These are phyloP conservation scores for Nicotiana noctiflora DNA, from an alignment of 257 asterid species.

Conservation along the genomic window DNA sequence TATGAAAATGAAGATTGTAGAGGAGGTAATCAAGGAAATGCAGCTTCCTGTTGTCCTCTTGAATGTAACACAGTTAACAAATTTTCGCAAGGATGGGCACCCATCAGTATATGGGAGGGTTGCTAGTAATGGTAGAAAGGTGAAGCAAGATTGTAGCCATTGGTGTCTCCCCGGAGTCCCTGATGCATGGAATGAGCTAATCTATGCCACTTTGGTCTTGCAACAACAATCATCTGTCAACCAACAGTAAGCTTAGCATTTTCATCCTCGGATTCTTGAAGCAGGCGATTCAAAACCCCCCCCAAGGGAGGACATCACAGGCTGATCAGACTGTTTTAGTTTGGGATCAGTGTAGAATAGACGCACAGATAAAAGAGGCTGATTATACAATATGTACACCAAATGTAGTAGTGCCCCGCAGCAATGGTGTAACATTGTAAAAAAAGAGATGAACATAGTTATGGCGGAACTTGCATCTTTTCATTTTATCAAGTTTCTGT, in stretches of 20 bases:
- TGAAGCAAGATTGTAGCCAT: constrained; percentile 93
- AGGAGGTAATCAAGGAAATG: constrained; percentile 54
- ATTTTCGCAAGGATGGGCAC: constrained; percentile 89
- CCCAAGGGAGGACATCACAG: not conserved
- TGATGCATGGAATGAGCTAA: constrained; percentile 94
- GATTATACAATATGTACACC: not conserved
- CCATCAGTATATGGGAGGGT: constrained; percentile 83
- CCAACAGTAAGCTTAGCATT: not conserved
- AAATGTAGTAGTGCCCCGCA: not conserved
- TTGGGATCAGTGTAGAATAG: not conserved
- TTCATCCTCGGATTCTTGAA: not conserved
- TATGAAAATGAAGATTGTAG: constrained; percentile 69
- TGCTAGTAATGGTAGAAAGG: constrained; percentile 39
- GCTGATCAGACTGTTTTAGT: not conserved
- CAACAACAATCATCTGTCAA: constrained; percentile 21
- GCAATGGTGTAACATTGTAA: not conserved
- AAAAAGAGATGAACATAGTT: not conserved
- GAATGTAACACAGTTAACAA: constrained; percentile 71
- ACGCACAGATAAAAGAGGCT: not conserved
- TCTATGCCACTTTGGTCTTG: constrained; percentile 59
- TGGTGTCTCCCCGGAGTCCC: constrained; percentile 99
- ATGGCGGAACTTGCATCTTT: not conserved
- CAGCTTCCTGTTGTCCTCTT: constrained; percentile 49
- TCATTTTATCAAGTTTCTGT: not conserved
- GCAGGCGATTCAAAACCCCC: not conserved